These are phyloP conservation scores for Aureobasidium sp. DNA, from an alignment of 2,329 filamentous ascomycete species.

Conservation along the genomic window DNA sequence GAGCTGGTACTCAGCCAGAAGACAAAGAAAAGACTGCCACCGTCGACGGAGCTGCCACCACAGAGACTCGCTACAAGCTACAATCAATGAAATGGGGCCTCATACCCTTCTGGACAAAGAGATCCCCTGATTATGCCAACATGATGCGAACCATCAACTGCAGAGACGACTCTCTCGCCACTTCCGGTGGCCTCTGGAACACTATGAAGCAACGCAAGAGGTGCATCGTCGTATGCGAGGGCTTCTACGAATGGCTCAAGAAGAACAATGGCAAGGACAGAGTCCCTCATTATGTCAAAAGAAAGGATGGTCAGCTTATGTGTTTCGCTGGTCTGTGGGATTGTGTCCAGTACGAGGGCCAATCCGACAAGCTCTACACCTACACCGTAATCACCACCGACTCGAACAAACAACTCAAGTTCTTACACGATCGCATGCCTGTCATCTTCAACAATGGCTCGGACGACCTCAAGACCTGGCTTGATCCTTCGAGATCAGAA, in stretches of 20 bases:
- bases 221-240: slow-evolving; percentile 79
- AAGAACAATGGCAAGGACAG: slow-evolving; percentile 68
- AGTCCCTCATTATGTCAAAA: slow-evolving; percentile 73
- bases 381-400: slow-evolving; percentile 92
- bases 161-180: slow-evolving; percentile 73
- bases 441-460: slow-evolving; percentile 76
- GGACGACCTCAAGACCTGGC: slow-evolving; percentile 61
- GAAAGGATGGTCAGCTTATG: slow-evolving; percentile 76
- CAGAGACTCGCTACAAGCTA: slow-evolving; percentile 60
- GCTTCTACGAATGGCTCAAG: slow-evolving; percentile 95
- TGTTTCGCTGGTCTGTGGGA: slow-evolving; percentile 92
- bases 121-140: slow-evolving; percentile 65
- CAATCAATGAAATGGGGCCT: slow-evolving; percentile 96
- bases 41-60: slow-evolving; percentile 18
- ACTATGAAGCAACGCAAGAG: slow-evolving; percentile 84
- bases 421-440: slow-evolving; percentile 92
- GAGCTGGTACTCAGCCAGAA: slow-evolving; percentile 27
- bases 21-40: slow-evolving; percentile 14
- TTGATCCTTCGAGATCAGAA: slow-evolving; percentile 61
- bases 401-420: slow-evolving; percentile 72
- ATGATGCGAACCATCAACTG: slow-evolving; percentile 92
- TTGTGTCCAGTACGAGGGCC: slow-evolving; percentile 67
- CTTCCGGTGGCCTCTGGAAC: slow-evolving; percentile 78
- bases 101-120: slow-evolving; percentile 87
- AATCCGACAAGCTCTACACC: slow-evolving; percentile 65